phyloP scores from a whole-genome alignment of 306 rosid species.

The Abrus precatorius region DNA sequence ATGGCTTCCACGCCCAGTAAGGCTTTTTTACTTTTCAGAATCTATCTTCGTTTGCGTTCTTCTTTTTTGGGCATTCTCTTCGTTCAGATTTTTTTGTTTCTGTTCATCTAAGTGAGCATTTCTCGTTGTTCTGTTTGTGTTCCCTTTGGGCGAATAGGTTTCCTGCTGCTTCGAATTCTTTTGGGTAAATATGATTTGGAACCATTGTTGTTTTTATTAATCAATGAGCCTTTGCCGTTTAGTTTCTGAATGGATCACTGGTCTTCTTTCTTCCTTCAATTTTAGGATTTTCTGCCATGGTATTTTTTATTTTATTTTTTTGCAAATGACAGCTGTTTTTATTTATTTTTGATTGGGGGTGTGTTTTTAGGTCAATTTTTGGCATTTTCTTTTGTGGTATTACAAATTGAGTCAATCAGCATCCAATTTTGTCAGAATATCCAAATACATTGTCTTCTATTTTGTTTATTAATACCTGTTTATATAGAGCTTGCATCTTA shows the following conservation, averaged over 20 bases:
- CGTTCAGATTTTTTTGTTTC: not conserved
- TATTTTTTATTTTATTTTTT: not conserved
- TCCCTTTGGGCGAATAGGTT: not conserved
- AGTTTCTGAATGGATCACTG: not conserved
- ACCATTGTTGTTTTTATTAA: not conserved
- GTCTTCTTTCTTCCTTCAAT: slow-evolving; percentile 27
- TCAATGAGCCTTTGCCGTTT: slow-evolving; percentile 10
- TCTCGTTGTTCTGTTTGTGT: not conserved
- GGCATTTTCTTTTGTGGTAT: not conserved
- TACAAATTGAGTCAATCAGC: slow-evolving; percentile 8
- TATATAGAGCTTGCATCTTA: not conserved
- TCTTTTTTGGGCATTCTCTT: not conserved
- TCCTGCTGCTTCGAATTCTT: not conserved
- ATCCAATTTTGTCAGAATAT: slow-evolving; percentile 10
- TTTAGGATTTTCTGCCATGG: not conserved
- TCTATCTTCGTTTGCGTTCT: not conserved
- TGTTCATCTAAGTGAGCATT: not conserved
- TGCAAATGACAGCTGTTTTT: not conserved
- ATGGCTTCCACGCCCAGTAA: slow-evolving; percentile 40
- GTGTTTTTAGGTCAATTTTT: not conserved
- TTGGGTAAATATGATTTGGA: not conserved
- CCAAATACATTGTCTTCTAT: not conserved
- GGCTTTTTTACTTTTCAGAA: not conserved
- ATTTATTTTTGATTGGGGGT: not conserved
- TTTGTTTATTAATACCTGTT: not conserved